Percentiles rank a stretch among this genome's conserved stretches.
phyloP scores from a whole-genome alignment of 352 stramenopile genomes.

The Globisporangium splendens region DNA sequence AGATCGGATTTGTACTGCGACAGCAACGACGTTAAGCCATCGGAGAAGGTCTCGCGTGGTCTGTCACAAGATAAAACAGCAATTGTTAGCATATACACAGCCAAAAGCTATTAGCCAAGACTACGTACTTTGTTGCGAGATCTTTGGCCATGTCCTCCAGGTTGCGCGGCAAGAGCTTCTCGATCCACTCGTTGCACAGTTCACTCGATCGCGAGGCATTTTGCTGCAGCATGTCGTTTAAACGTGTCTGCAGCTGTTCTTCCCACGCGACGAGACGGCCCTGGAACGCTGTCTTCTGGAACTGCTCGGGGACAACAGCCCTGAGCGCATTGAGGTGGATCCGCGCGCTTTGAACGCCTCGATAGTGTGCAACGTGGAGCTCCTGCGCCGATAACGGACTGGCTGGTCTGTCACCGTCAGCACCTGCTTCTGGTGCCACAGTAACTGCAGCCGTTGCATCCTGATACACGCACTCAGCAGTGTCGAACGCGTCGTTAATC shows the following conservation, averaged over 20 bases:
- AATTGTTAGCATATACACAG: background rate
- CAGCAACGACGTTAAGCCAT: slow-evolving; percentile 41
- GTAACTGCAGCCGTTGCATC: slow-evolving; percentile 3
- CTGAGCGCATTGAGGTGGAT: slow-evolving; percentile 23
- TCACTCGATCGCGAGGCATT: slow-evolving; percentile 16
- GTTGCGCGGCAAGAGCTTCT: slow-evolving; percentile 32
- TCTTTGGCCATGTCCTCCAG: slow-evolving; percentile 34
- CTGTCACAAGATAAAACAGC: slow-evolving; percentile 1
- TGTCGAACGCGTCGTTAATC: slow-evolving; percentile 27
- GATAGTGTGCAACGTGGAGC: slow-evolving; percentile 26
- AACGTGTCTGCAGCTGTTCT: slow-evolving; percentile 9
- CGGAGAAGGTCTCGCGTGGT: slow-evolving; percentile 43
- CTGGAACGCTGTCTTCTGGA: slow-evolving; percentile 28
- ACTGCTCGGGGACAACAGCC: slow-evolving; percentile 19
- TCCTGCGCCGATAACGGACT: slow-evolving; percentile 10
- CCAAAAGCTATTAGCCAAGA: background rate
- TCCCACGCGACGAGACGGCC: slow-evolving; percentile 24
- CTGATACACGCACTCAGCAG: slow-evolving; percentile 24
- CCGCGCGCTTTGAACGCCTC: slow-evolving; percentile 23
- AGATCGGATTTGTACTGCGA: slow-evolving; percentile 65
- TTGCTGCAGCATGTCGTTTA: slow-evolving; percentile 11
- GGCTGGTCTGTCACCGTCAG: too few relatives aligned
- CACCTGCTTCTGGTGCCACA: background rate
- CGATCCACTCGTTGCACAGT: slow-evolving; percentile 12
- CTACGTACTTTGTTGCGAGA: slow-evolving; percentile 20